phyloP scores from a whole-genome alignment of 108 stramenopile genomes.

The Asterionellopsis glacialis region DNA sequence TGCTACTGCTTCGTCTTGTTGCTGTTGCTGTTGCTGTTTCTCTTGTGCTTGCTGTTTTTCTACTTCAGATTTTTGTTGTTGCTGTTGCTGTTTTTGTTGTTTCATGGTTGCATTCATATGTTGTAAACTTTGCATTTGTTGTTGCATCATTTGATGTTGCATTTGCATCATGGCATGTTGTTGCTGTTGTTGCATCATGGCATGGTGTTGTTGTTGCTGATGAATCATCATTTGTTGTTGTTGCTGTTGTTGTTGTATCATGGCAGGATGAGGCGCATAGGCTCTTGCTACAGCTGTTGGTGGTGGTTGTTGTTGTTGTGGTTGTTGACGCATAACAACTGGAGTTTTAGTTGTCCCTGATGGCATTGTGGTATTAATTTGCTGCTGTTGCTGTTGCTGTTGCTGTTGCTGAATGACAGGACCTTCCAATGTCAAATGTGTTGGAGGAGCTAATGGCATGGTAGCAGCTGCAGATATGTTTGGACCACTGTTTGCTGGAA shows the following conservation, averaged over 20 bases:
- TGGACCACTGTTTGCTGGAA: not conserved
- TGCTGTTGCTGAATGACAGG: not conserved
- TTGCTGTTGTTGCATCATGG: constrained; percentile 21
- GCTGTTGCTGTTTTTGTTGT: constrained; percentile 60
- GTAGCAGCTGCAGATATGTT: constrained; percentile 1
- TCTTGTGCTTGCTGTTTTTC: constrained; percentile 30
- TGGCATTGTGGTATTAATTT: not conserved
- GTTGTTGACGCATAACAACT: not conserved
- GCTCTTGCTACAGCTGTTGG: constrained; percentile 11
- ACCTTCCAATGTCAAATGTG: constrained; percentile 3
- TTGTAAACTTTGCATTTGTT: constrained; percentile 17
- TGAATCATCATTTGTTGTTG: constrained; percentile 1
- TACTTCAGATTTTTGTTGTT: constrained; percentile 34
- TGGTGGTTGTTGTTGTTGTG: constrained; percentile 9
- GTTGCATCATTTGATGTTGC: constrained; percentile 15
- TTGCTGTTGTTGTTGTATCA: constrained; percentile 7
- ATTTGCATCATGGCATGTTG: constrained; percentile 13
- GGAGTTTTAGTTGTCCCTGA: constrained; percentile 1
- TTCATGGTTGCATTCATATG: constrained; percentile 18
- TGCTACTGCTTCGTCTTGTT: constrained; percentile 11
- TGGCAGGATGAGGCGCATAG: not conserved
- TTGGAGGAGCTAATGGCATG: constrained; percentile 52
- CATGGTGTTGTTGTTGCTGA: constrained; percentile 38
- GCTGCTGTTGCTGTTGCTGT: not conserved
- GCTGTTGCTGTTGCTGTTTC: constrained; percentile 18